Evolutionary conservation across 352 stramenopile genomes (phyloP).

Genomic region (Phytophthora kernoviae): DNA sequence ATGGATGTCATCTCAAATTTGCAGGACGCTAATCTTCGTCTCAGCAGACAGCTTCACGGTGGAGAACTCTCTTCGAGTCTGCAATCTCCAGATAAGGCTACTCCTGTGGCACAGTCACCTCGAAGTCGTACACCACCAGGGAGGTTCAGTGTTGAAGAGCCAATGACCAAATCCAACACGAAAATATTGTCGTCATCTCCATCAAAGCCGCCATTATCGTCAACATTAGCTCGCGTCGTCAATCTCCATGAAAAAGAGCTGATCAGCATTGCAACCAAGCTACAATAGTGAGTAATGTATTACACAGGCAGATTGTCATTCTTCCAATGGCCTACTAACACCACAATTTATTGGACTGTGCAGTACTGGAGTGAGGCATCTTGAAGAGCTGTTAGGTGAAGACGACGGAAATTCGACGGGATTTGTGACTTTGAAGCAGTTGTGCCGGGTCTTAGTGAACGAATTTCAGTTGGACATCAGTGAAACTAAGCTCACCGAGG

Average conservation of each 20-base stretch:
- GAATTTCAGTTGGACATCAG: constrained; percentile 35
- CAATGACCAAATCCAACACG: constrained; percentile 3
- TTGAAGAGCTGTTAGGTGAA: constrained; percentile 45
- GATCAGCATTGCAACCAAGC: constrained; percentile 41
- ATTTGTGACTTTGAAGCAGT: constrained; percentile 60
- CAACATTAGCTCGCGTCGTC: constrained; percentile 18
- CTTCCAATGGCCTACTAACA: neutral
- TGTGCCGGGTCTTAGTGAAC: constrained; percentile 48
- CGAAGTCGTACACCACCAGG: constrained; percentile 11
- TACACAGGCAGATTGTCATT: too few species aligned
- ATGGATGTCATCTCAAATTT: constrained; percentile 43
- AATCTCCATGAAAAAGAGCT: constrained; percentile 56
- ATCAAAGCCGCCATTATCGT: neutral
- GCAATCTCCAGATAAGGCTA: neutral
- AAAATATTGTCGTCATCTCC: neutral
- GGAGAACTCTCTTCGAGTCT: constrained; percentile 5
- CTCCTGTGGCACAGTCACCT: constrained; percentile 6
- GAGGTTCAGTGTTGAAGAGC: constrained; percentile 5
- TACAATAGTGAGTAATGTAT: constrained; percentile 53
- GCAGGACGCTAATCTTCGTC: constrained; percentile 45
- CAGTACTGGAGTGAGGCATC: constrained; percentile 45
- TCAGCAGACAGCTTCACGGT: constrained; percentile 44
- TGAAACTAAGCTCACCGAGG: constrained; percentile 51
- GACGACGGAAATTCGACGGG: constrained; percentile 27
- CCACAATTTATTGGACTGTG: neutral